Conservation (phyloP, 164 flowering plant species). For the Piper betle region DNA sequence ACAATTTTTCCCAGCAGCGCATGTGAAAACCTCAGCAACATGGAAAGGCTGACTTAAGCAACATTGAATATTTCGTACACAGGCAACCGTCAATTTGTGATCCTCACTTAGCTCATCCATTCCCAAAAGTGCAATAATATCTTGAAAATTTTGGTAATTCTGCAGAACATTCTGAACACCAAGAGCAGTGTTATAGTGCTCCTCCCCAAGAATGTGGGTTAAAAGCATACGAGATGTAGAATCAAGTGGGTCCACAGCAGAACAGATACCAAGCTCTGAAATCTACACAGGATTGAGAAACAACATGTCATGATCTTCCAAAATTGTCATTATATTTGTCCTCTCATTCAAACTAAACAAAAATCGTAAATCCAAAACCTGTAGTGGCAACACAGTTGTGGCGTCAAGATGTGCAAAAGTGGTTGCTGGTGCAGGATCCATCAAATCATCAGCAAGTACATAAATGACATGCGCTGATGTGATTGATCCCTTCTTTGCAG, state of each 20-base stretch:
- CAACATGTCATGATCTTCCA: background rate
- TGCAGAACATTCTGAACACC: conserved; percentile 91
- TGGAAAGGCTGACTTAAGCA: conserved; percentile 98
- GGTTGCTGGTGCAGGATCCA: conserved; percentile 98
- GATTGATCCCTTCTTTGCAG: conserved; percentile 93
- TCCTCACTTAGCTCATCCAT: conserved; percentile 99
- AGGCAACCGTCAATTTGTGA: conserved; percentile 87
- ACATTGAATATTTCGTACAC: conserved; percentile 84
- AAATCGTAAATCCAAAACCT: conserved; percentile 23
- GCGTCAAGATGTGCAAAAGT: conserved; percentile 78
- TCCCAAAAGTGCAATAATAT: conserved; percentile 96
- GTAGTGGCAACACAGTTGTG: conserved; percentile 36
- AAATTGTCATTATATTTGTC: background rate
- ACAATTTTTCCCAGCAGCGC: conserved; percentile 92
- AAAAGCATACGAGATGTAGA: conserved; percentile 98
- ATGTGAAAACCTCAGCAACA: conserved; percentile 98
- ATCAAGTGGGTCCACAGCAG: conserved; percentile 34
- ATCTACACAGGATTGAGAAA: conserved; percentile 33
- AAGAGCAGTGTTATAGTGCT: conserved; percentile 89
- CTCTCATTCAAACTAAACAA: background rate
- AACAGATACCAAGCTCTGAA: conserved; percentile 98
- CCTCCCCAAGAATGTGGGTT: conserved; percentile 24
- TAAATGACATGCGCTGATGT: conserved; percentile 92
- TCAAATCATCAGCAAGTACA: conserved; percentile 98
- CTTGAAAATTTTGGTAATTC: conserved; percentile 89